Evolutionary conservation across 176 grass and related monocot genomes (phyloP), one percentile per base, ranked within the genome.

Genomic region (Bonia amplexicaulis): DNA sequence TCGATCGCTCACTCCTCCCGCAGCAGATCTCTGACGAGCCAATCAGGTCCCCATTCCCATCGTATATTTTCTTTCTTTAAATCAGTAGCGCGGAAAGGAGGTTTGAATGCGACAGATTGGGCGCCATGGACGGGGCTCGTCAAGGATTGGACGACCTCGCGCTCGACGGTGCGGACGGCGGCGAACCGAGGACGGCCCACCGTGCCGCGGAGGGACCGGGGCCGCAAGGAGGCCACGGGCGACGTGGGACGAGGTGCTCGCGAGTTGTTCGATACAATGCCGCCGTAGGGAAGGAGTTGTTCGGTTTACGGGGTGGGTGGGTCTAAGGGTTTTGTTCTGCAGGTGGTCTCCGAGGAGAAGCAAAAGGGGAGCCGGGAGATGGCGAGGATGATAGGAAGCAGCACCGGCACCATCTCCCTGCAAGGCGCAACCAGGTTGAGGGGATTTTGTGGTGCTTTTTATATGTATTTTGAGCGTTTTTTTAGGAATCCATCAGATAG

Each of bases 241-340:
- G 78, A 89, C 80, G 66, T 92, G 90, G 90, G 86, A 83, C 40
- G 76, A 92, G 86, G 93, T 91, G 84, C 59, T 33, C 47, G 33
- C 46, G 22, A 76, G 16, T 12, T 12, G 31, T 31, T 31, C 31
- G 31, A 31, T 31, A 31, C 31, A 31, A 31, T 31, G 31, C 31
- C 31, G 31, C 31, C 31, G 31, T 31, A 31, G 31, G 31, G 31
- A 31, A 31, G 31, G 31, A 31, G 31, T 31, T 1, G 31, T 31
- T 31, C 31, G 31, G 31, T 31, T 31, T 31, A 31, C 31, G 31
- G 31, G 35, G 35, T 35, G 35, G 35, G 35, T 35, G 35, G 35
- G 35, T 35, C 35, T 35, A 35, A 35, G 35, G 35, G 35, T 35
- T 35, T 35, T 35, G 35, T 35, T 35, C 35, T 4, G 35, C 35